These are phyloP conservation scores for Gorgonomyces haynaldii DNA, from an alignment of 192 early-diverging fungal genomes.

Conservation along the genomic window DNA sequence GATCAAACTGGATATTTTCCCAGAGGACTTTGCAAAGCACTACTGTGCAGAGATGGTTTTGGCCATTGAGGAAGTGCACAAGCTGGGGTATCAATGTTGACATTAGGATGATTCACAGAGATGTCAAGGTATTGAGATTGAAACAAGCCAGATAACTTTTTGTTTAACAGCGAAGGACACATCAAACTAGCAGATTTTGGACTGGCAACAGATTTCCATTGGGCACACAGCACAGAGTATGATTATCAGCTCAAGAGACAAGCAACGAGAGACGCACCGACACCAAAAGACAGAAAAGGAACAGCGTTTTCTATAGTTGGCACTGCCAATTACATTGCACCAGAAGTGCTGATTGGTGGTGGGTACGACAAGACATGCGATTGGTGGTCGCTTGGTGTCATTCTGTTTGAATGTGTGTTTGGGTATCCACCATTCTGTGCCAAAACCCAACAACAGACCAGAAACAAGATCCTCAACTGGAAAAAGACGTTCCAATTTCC, in stretches of 20 bases:
- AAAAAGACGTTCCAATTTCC: slow-evolving; percentile 47
- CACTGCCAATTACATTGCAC: slow-evolving; percentile 44
- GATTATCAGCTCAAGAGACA: slow-evolving; percentile 13
- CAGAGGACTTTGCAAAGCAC: slow-evolving; percentile 31
- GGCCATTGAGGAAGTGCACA: slow-evolving; percentile 41
- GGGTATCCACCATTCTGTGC: slow-evolving; percentile 58
- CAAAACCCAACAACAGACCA: slow-evolving; percentile 45
- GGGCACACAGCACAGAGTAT: slow-evolving; percentile 49
- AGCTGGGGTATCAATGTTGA: no score
- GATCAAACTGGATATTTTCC: slow-evolving; percentile 40
- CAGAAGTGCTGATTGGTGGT: slow-evolving; percentile 32
- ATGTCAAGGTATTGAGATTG: slow-evolving; percentile 44
- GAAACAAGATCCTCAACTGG: slow-evolving; percentile 61
- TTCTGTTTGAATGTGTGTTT: slow-evolving; percentile 65
- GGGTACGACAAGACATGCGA: slow-evolving; percentile 55
- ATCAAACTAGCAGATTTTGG: slow-evolving; percentile 62
- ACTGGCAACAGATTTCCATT: slow-evolving; percentile 57
- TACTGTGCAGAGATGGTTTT: slow-evolving; percentile 39
- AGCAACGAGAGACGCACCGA: slow-evolving; percentile 5
- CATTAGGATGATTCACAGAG: slow-evolving; percentile 42
- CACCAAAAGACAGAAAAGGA: slow-evolving; percentile 10
- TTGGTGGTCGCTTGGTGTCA: slow-evolving; percentile 70
- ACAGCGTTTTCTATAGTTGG: slow-evolving; percentile 36
- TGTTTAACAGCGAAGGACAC: slow-evolving; percentile 55
- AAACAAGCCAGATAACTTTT: slow-evolving; percentile 56